Conservation (phyloP, 1,284 basidiomycete genomes). For the Ustilago vetiveriae region DNA sequence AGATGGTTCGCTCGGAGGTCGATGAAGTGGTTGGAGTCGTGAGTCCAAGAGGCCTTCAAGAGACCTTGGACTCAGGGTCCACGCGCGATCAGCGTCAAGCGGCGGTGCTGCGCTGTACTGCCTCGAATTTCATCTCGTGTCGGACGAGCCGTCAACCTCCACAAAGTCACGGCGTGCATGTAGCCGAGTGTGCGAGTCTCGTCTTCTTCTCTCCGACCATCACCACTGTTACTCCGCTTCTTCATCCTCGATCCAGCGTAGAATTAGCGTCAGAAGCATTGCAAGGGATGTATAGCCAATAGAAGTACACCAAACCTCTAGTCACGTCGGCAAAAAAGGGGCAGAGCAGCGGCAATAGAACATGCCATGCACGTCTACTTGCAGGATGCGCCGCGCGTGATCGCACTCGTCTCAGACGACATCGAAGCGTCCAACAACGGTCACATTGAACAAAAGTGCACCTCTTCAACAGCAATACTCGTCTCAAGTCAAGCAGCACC, state of each 20-base stretch:
- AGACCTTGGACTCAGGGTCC: neutral
- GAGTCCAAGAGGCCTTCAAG: too few species aligned
- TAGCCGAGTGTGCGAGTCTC: neutral
- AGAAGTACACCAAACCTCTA: too few species aligned
- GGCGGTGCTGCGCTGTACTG: too few species aligned
- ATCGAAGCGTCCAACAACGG: neutral
- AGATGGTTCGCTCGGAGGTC: too few species aligned
- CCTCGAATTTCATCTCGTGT: too few species aligned
- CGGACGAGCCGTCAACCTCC: constrained; percentile 4
- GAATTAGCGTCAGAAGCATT: too few species aligned
- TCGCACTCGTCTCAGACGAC: constrained; percentile 42
- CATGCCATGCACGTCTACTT: constrained; percentile 61
- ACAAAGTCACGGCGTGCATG: constrained; percentile 5
- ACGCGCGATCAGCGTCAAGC: too few species aligned
- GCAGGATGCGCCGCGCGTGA: constrained; percentile 51
- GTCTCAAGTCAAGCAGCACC: constrained; percentile 28
- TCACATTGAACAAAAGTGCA: constrained; percentile 4
- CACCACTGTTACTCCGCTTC: neutral
- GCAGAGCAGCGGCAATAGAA: constrained; percentile 3
- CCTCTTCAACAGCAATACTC: constrained; percentile 32
- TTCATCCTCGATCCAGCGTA: too few species aligned
- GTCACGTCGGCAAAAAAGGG: too few species aligned
- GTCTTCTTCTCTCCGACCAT: neutral
- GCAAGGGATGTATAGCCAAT: neutral
- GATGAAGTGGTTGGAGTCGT: too few species aligned